Percentiles rank a stretch among this genome's conserved stretches.
phyloP scores from a whole-genome alignment of 441 rosid genomes.

The Mallotus repandus region DNA sequence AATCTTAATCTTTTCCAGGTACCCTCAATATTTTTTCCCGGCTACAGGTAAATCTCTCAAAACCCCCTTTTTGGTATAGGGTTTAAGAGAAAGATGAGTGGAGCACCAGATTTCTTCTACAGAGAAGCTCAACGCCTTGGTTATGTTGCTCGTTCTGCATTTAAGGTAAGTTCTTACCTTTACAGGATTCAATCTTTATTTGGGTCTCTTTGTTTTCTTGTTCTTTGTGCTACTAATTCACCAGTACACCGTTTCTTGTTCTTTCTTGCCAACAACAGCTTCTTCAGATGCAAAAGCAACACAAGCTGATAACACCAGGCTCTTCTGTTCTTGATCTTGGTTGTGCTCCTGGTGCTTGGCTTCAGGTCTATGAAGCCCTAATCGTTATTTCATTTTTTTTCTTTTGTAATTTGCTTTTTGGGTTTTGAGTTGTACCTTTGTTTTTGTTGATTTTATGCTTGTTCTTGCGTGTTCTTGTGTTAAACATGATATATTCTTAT shows the following conservation, averaged over 20 bases:
- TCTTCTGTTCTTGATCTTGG: conserved; percentile 94
- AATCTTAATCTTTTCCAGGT: not conserved
- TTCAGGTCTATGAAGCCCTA: conserved; percentile 49
- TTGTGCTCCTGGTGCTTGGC: conserved; percentile 99
- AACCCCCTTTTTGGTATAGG: not conserved
- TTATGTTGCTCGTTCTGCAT: conserved; percentile 97
- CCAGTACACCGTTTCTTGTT: not conserved
- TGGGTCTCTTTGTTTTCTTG: not conserved
- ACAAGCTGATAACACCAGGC: conserved; percentile 74
- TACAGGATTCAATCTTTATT: not conserved
- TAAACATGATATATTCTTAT: not conserved
- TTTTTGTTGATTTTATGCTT: not conserved
- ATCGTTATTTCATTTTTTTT: not conserved
- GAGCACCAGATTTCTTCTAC: conserved; percentile 92
- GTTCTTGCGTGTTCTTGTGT: too few species aligned
- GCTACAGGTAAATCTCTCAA: too few species aligned
- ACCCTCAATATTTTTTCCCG: not conserved
- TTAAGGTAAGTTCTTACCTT: conserved; percentile 49
- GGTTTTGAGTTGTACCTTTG: not conserved
- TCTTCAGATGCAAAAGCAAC: conserved; percentile 84
- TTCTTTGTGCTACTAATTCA: not conserved
- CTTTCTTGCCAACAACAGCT: conserved; percentile 42
- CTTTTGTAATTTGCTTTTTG: not conserved
- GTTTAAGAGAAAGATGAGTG: conserved; percentile 53
- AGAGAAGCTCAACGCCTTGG: conserved; percentile 98